Evolutionary conservation across 805 yeast genomes (phyloP).

Genomic region (Starmerella geochares): DNA sequence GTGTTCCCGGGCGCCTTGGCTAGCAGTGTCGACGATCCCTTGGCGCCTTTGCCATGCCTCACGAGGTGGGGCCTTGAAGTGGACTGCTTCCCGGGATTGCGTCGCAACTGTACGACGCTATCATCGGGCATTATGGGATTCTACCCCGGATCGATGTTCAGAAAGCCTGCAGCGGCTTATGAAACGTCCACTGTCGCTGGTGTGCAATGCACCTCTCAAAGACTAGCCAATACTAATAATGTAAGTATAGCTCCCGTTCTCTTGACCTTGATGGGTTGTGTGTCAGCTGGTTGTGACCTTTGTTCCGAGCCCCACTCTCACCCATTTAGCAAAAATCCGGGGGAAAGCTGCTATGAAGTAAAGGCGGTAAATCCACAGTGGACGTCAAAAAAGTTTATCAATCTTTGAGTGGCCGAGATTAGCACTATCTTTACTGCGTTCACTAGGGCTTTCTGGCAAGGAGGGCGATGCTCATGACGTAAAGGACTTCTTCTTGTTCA

Average conservation of each 20-base stretch:
- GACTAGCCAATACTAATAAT: not conserved
- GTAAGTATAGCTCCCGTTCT: not conserved
- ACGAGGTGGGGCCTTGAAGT: constrained; percentile 7
- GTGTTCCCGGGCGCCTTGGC: not conserved
- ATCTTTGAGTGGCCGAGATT: too few relatives aligned
- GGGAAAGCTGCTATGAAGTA: not conserved
- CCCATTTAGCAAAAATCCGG: not conserved
- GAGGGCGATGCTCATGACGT: too few relatives aligned
- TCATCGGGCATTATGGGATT: constrained; percentile 13
- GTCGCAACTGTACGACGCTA: constrained; percentile 13
- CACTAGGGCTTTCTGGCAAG: too few relatives aligned
- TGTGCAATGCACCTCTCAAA: not conserved
- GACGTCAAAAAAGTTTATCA: too few relatives aligned
- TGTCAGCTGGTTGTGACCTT: not conserved
- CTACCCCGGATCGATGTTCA: too few relatives aligned
- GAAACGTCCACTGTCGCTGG: too few relatives aligned
- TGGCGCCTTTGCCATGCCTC: constrained; percentile 12
- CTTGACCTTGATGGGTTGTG: not conserved
- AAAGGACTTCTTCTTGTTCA: too few relatives aligned
- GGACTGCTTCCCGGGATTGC: constrained; percentile 17
- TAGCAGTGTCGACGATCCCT: constrained; percentile 13
- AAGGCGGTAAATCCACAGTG: too few relatives aligned
- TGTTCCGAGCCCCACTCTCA: not conserved
- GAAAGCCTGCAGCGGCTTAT: not conserved
- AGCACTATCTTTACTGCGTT: too few relatives aligned